Evolutionary conservation across 352 stramenopile genomes (phyloP), one percentile per base, ranked within the genome.

Genomic region (Phytopythium montanum): DNA sequence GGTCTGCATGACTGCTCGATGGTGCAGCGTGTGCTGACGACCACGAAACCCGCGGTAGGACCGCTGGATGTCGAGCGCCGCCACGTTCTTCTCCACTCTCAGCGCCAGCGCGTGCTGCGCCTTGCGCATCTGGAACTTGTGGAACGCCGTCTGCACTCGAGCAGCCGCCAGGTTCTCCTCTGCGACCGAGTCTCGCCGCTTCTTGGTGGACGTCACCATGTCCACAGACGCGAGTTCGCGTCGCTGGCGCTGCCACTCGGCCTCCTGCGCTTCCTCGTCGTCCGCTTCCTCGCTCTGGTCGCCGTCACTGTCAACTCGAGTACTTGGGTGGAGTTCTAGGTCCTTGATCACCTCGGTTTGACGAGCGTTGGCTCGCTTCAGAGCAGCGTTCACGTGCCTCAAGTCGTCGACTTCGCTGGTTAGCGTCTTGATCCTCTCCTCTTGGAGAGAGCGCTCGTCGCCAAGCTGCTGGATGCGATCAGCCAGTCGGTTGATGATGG

Each of bases 21-120:
- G 79, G 41, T 92, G 82, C 16, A 85, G 52, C 13, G 65, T 57
- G 9, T 72, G 56, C 66, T 82, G 69, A 2, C 79, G 76, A 10
- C 82, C 72, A 6, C 65, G 61, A 38, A 88, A 92, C 0, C 78
- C 79, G 28, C 79, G 78, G 51, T 81, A 92, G 7, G 73, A 87
- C 0, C 78, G 70, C 57, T 90, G 82, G 42, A 92, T 92, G 29
- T 87, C 70, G 38, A 83, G 57, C 13, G 73, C 82, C 9, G 82
- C 82, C 19, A 70, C 64, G 7, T 77, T 64, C 19, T 87, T 86
- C 41, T 85, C 69, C n/a, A 87, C 59, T 1, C 66, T 65, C 39
- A 79, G 50, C 0, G 72, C 68, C 23, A 75, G 25, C 1, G 76
- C 71, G 26, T 76, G 70, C 51, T 85, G 75, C 45, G 86, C 75